phyloP scores from a whole-genome alignment of 805 yeast species.

The Wickerhamiella parazyma region DNA sequence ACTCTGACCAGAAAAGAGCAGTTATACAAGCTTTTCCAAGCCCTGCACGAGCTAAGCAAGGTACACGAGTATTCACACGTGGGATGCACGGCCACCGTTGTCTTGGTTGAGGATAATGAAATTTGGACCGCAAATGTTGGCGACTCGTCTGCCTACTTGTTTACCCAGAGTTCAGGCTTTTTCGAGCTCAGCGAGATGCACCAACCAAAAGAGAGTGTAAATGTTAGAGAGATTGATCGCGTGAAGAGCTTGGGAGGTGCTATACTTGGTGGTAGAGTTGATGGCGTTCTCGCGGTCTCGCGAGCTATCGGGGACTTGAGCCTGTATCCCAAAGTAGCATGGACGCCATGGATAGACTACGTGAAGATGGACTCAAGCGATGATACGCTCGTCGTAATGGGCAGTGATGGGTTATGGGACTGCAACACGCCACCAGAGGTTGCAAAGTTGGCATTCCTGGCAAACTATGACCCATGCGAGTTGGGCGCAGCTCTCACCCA shows the following conservation, averaged over 20 bases:
- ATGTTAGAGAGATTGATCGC: not conserved
- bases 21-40: too few relatives aligned
- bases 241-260: not conserved
- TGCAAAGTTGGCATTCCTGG: not conserved
- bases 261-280: not conserved
- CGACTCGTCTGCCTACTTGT: not conserved
- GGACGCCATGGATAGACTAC: not conserved
- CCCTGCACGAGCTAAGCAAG: too few relatives aligned
- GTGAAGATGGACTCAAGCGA: not conserved
- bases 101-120: not conserved
- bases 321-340: not conserved
- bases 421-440: not conserved
- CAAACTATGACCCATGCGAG: not conserved
- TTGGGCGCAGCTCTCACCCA: not conserved
- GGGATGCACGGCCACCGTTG: constrained; percentile 1
- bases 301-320: not conserved
- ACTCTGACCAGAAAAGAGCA: too few relatives aligned
- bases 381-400: not conserved
- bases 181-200: not conserved
- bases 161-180: not conserved
- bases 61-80: too few relatives aligned
- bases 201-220: not conserved
- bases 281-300: not conserved
- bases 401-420: constrained; percentile 4
- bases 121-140: not conserved